Conservation (phyloP, 2,329 filamentous ascomycete genomes). For the Trichothecium sympodiale region DNA sequence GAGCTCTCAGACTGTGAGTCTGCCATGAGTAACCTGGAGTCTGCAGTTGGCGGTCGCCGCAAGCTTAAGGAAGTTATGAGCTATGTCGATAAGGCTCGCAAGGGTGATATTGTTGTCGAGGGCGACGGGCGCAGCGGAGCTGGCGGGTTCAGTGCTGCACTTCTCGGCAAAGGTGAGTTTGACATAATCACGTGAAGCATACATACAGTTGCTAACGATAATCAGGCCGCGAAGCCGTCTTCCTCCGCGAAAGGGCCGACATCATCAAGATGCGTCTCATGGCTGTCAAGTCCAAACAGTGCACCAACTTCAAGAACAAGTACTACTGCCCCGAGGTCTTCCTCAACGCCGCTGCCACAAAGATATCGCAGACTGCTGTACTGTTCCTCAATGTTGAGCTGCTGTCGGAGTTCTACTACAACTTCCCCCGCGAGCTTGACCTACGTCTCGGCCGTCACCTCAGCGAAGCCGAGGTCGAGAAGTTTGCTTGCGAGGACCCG, state of each 20-base stretch:
- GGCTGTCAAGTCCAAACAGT: constrained; percentile 86
- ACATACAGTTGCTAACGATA: constrained; percentile 14
- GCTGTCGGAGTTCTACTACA: constrained; percentile 94
- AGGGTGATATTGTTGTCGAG: constrained; percentile 74
- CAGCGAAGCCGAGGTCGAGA: constrained; percentile 69
- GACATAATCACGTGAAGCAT: background rate
- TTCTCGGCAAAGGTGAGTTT: constrained; percentile 66
- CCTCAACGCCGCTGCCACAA: constrained; percentile 91
- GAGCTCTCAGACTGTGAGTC: constrained; percentile 77
- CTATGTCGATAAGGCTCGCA: constrained; percentile 84
- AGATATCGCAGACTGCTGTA: constrained; percentile 88
- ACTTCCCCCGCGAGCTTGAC: constrained; percentile 90
- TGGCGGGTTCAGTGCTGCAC: constrained; percentile 81
- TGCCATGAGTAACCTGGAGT: constrained; percentile 66
- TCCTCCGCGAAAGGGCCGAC: constrained; percentile 83
- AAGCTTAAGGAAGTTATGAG: constrained; percentile 82
- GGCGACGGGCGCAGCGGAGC: constrained; percentile 76
- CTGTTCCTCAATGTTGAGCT: constrained; percentile 96
- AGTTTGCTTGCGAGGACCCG: constrained; percentile 85
- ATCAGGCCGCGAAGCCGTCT: constrained; percentile 79
- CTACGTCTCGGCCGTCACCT: constrained; percentile 73
- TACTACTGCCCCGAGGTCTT: constrained; percentile 97
- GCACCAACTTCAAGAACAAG: constrained; percentile 73
- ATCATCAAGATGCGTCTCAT: constrained; percentile 83
- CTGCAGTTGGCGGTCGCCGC: constrained; percentile 64